Conservation (phyloP, 164 flowering plant species). For the Macadamia integrifolia region DNA sequence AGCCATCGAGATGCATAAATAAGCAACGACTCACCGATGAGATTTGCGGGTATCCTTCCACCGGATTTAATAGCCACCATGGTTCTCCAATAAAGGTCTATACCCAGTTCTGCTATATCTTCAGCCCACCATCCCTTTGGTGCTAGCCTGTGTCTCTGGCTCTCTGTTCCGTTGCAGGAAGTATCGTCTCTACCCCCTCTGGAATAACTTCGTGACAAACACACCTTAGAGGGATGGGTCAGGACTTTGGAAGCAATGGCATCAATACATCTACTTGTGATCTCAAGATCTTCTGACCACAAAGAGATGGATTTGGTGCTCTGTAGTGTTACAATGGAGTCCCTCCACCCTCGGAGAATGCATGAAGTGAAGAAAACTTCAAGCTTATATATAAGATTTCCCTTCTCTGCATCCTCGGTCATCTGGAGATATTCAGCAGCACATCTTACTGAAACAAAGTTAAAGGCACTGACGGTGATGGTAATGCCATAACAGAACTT, state of each 20-base stretch:
- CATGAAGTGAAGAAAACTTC: conserved; percentile 85
- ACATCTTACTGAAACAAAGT: conserved; percentile 72
- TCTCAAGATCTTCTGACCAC: conserved; percentile 77
- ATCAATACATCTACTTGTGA: conserved; percentile 79
- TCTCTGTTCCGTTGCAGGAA: conserved; percentile 54
- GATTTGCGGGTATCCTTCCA: conserved; percentile 45
- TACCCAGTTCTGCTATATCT: conserved; percentile 69
- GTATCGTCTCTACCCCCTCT: conserved; percentile 46
- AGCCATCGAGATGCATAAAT: conserved; percentile 79
- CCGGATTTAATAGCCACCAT: conserved; percentile 78
- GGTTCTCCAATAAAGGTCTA: conserved; percentile 79
- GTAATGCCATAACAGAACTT: conserved; percentile 97
- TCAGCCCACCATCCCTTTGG: conserved; percentile 85
- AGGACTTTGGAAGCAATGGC: conserved; percentile 53
- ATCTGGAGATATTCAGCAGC: conserved; percentile 91
- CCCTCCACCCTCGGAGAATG: conserved; percentile 91
- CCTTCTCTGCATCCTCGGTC: conserved; percentile 94
- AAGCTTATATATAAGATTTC: conserved; percentile 73
- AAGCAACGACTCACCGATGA: conserved; percentile 76
- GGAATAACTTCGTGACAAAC: conserved; percentile 53
- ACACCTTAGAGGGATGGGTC: conserved; percentile 48
- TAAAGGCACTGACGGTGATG: conserved; percentile 80
- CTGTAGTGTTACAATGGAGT: conserved; percentile 62
- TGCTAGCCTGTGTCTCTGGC: conserved; percentile 26
- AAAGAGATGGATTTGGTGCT: conserved; percentile 58